Base-by-base conservation (phyloP, 306 rosid species). In the Amphicarpaea edgeworthii region DNA sequence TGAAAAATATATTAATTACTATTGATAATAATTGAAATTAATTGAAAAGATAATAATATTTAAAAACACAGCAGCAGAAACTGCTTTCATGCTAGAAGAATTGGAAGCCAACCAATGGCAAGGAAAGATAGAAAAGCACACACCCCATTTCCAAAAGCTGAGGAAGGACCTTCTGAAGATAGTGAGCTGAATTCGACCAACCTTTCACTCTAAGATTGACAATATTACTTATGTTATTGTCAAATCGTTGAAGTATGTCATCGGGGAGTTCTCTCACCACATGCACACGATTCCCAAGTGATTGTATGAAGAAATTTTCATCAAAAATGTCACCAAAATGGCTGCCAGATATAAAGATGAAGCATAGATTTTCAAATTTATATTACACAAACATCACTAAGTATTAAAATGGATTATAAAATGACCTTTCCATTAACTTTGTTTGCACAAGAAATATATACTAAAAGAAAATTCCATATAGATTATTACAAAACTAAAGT, bases 141-240 rank as follows among this genome's bases (percentile, higher is more conserved):
- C 83, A 92, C 97, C 95, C 82, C 90, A 89, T 78, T 72, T 83
- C 84, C 81, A 85, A 58, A 83, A 95, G 90, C 83, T 87, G 87
- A 6, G 98, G 98, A 77, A 95, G 97, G 81, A 95, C 98, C 86
- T 92, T 95, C 43, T 88, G 95, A 71, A 92, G 84, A 92, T 95
- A 95, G 86, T 95, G 77, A 74, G 88, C 55, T 19, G 97, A 77
- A 87, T 96, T 92, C 47, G 98, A 90, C 98, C 97, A 95, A 67
- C 88, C 98, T 88, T 95, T 95, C 78, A 95, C 90, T 79, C 98
- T 85, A 82, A 95, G 90, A 84, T 95, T 95, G 71, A 92, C 96
- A 77, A 95, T 92, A 81, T 85, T 94, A 81, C 98, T 95, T 77
- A 90, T 90, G 87, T 92, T 92, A 82, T 90, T 81, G 87, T 92